Evolutionary conservation across 164 flowering plant species (phyloP), one percentile per base, ranked within the genome.

Genomic region (Malania oleifera): DNA sequence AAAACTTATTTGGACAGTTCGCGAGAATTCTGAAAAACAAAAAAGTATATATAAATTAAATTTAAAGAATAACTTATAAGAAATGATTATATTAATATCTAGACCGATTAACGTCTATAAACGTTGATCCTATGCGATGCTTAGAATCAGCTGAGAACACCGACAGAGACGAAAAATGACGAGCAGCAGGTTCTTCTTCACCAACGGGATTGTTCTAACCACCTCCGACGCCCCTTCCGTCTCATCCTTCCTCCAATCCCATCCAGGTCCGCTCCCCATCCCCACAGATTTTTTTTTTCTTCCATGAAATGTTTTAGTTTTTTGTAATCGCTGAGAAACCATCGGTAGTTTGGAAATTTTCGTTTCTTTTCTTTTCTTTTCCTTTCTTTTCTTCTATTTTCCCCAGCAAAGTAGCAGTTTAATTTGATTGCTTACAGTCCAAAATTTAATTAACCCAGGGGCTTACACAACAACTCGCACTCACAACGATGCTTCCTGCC

Each of bases 401-500:
- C 14, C 17, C 14, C 43, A 10, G n/a, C n/a, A n/a, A n/a, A n/a
- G n/a, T n/a, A n/a, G n/a, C n/a, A n/a, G n/a, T n/a, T n/a, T n/a
- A n/a, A n/a, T n/a, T n/a, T n/a, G n/a, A n/a, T n/a, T n/a, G 15
- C 17, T 14, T 1, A 19, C 35, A 31, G 7, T 18, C 4, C 11
- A 37, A 53, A 22, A 44, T 44, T n/a, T 5, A 60, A 35, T 1
- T 52, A 35, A 11, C 18, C 19, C 78, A 87, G 98, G 96, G 56
- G 98, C 97, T 54, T 93, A 93, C 57, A 93, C 98, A 4, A 87
- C 96, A 3, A 63, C 96, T 51, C 77, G 98, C 6, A 86, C 98
- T 2, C 82, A 82, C 69, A 65, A 63, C 60, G 69, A 72, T 24
- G 87, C 66, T 7, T 69, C 86, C 0, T 34, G 54, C 41, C 13